Evolutionary conservation across 495 filamentous ascomycete genomes (phyloP).

Genomic region (Aspergillus hancockii): DNA sequence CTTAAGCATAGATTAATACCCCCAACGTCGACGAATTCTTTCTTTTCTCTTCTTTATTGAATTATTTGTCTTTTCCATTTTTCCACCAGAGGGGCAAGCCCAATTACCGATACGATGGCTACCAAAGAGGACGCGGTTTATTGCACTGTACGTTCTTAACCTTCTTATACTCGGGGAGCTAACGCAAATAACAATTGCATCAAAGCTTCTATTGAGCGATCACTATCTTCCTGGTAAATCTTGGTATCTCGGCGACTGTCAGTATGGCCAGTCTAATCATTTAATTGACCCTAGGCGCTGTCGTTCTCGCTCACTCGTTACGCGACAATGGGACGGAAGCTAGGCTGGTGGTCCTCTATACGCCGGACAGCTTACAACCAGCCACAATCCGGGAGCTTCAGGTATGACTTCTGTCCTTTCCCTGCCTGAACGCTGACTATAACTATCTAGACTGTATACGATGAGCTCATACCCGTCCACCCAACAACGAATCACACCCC

Average conservation of each 20-base stretch:
- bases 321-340: slow-evolving; percentile 87
- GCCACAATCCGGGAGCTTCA: slow-evolving; percentile 76
- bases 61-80: background rate
- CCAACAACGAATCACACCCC: slow-evolving; percentile 73
- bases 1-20: background rate
- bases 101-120: slow-evolving; percentile 31
- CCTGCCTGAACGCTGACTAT: slow-evolving; percentile 11
- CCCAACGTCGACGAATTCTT: background rate
- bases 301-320: slow-evolving; percentile 91
- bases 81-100: background rate
- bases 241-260: slow-evolving; percentile 1
- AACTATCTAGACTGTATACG: slow-evolving; percentile 68
- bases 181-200: slow-evolving; percentile 25
- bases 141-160: slow-evolving; percentile 51
- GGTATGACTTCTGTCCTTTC: slow-evolving; percentile 44
- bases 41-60: background rate
- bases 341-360: slow-evolving; percentile 82
- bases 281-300: slow-evolving; percentile 63
- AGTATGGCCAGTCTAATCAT: slow-evolving; percentile 14
- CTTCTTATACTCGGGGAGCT: background rate
- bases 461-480: slow-evolving; percentile 84
- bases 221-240: slow-evolving; percentile 79
- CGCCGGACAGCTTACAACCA: slow-evolving; percentile 68
- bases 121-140: slow-evolving; percentile 48
- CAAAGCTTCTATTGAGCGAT: slow-evolving; percentile 85